Percentiles rank a stretch among this genome's conserved stretches.
phyloP scores from a whole-genome alignment of 768 basidiomycete genomes.

The Russula emetica region DNA sequence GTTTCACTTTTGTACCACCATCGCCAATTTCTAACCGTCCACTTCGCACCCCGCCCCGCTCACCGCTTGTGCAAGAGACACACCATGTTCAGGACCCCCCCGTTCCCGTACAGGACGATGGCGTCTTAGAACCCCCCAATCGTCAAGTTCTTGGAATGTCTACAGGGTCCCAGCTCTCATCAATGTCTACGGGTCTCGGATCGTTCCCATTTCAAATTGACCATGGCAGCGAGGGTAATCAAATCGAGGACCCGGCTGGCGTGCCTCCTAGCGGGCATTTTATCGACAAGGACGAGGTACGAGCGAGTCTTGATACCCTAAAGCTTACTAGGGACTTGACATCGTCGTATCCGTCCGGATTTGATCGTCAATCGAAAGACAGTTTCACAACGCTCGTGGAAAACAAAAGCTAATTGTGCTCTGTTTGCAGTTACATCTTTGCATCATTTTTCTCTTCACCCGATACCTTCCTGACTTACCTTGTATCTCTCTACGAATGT shows the following conservation, averaged over 20 bases:
- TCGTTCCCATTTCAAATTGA: slow-evolving; percentile 88
- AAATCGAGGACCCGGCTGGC: slow-evolving; percentile 2
- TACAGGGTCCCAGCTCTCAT: slow-evolving; percentile 70
- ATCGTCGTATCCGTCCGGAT: slow-evolving; percentile 78
- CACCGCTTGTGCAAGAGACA: slow-evolving; percentile 59
- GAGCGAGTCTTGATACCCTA: slow-evolving; percentile 82
- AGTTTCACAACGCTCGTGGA: slow-evolving; percentile 14
- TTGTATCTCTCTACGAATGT: slow-evolving; percentile 20
- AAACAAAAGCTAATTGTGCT: slow-evolving; percentile 8
- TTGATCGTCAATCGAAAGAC: slow-evolving; percentile 40
- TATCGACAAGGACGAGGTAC: slow-evolving; percentile 43
- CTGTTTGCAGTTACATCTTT: background rate
- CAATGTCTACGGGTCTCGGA: slow-evolving; percentile 73
- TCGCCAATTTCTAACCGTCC: slow-evolving; percentile 85
- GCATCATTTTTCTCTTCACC: background rate
- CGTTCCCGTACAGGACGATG: slow-evolving; percentile 18
- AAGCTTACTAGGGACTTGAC: slow-evolving; percentile 78
- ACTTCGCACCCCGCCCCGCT: slow-evolving; percentile 67
- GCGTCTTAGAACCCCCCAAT: slow-evolving; percentile 44
- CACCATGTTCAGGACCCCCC: background rate
- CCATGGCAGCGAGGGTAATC: slow-evolving; percentile 40
- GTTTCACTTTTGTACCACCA: slow-evolving; percentile 85
- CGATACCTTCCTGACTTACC: slow-evolving; percentile 1
- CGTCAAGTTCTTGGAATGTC: slow-evolving; percentile 66
- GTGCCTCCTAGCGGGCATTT: background rate